phyloP scores from a whole-genome alignment of 2,329 filamentous ascomycete species.

The Colletotrichum sidae region DNA sequence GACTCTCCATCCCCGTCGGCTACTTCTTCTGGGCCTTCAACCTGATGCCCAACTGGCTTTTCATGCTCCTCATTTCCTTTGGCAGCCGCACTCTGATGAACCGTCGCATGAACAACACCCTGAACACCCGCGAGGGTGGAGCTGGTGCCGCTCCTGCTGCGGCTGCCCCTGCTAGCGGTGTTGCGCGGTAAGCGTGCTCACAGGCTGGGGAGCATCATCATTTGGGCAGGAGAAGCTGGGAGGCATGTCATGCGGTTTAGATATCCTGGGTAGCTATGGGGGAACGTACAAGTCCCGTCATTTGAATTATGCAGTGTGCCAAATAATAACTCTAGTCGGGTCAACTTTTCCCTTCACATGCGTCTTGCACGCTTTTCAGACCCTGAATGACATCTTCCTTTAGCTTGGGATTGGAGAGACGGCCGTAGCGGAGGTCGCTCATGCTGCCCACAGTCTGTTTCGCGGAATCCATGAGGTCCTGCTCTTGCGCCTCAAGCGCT shows the following conservation, averaged over 20 bases:
- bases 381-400: conserved; percentile 76
- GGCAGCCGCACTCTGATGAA: conserved; percentile 79
- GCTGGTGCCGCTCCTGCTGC: conserved; percentile 19
- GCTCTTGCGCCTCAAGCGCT: conserved; percentile 73
- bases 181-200: conserved; percentile 15
- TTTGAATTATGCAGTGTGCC: conserved; percentile 35
- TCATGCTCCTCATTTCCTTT: conserved; percentile 82
- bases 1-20: conserved; percentile 71
- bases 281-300: neutral
- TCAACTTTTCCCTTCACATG: conserved; percentile 65
- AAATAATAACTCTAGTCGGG: conserved; percentile 38
- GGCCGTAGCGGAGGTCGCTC: conserved; percentile 86
- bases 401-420: conserved; percentile 73
- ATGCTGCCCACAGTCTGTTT: conserved; percentile 76
- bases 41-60: conserved; percentile 78
- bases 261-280: conserved; percentile 6
- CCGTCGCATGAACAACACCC: conserved; percentile 43
- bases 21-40: conserved; percentile 76
- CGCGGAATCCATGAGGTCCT: conserved; percentile 69
- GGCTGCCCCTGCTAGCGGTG: conserved; percentile 14
- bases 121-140: conserved; percentile 16
- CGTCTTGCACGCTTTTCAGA: conserved; percentile 71
- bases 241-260: conserved; percentile 15
- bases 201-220: neutral
- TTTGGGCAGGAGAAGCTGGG: conserved; percentile 3